Base-by-base conservation (phyloP, 75 land plant genomes). In the Chamaecyparis obtusa region DNA sequence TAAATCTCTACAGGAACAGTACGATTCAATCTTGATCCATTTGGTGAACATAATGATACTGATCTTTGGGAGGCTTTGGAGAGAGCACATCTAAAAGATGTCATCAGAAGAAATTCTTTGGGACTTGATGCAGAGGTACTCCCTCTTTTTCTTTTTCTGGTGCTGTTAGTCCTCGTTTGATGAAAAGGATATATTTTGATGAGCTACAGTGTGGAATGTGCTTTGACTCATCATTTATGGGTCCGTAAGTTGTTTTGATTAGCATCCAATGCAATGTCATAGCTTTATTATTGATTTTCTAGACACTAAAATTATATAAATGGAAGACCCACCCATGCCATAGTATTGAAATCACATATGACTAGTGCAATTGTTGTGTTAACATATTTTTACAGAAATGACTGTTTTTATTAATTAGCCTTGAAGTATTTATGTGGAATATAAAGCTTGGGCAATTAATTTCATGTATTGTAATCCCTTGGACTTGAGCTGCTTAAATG, bases 41-140 rank as follows among this genome's bases (percentile, higher is more conserved):
- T 98, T 78, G 88, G 88, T 86, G 99, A 98, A 87, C 99, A 98
- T 87, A 97, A 91, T 89, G 99, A 98, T 92, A 90, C 94, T 39
- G 95, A 96, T 78, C 90, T 98, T 49, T 98, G 99, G 99, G 99
- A 98, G 87, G 92, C 99, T 84, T 88, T 98, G 86, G 99, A 98
- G 82, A 93, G 99, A 86, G 96, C 99, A 84, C 96, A 97, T 90
- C 79, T 98, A 85, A 98, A 98, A 88, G 99, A 95, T 89, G 99
- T 89, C 54, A 93, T 98, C 43, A 87, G 96, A 86, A 92, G 99
- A 87, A 98, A 92, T 88, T 56, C 93, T 72, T 83, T 92, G 57
- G 99, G 99, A 43, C 94, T 98, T 54, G 97, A 97, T 87, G 96
- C 96, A 83, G 99, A 98, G 99, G 99, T 98, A 88, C 21, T 17